Percentiles rank a stretch among this genome's conserved stretches.
Conservation (phyloP, 2,329 filamentous ascomycete genomes). For the Paracamarosporium sp. region DNA sequence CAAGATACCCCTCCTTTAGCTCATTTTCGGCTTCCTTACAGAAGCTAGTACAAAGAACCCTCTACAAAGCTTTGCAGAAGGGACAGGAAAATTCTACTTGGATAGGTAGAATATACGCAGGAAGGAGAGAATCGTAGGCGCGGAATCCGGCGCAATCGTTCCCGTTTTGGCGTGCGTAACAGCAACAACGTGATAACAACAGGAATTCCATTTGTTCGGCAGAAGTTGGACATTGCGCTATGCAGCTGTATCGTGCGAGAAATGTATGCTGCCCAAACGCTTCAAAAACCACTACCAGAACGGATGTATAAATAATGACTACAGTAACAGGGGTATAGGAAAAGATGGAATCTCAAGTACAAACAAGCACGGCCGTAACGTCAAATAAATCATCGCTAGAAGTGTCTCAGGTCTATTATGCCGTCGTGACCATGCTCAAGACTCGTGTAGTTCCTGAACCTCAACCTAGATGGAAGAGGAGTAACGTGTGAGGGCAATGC, state of each 20-base stretch:
- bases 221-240: not conserved
- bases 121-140: no score
- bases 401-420: slow-evolving; percentile 1
- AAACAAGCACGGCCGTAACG: slow-evolving; percentile 7
- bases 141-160: no score
- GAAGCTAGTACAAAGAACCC: no score
- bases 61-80: no score
- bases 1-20: no score
- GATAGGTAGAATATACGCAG: no score
- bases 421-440: not conserved
- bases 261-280: not conserved
- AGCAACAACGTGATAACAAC: no score
- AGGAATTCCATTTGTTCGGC: no score
- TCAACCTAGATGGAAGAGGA: not conserved
- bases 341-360: not conserved
- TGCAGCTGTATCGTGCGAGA: not conserved
- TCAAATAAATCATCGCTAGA: not conserved
- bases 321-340: slow-evolving; percentile 5
- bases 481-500: not conserved
- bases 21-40: no score
- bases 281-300: not conserved
- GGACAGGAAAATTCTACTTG: no score
- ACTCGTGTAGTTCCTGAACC: not conserved
- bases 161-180: no score
- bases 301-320: not conserved